Evolutionary conservation across 805 yeast genomes (phyloP).

Genomic region (Barnettozyma vustinii): DNA sequence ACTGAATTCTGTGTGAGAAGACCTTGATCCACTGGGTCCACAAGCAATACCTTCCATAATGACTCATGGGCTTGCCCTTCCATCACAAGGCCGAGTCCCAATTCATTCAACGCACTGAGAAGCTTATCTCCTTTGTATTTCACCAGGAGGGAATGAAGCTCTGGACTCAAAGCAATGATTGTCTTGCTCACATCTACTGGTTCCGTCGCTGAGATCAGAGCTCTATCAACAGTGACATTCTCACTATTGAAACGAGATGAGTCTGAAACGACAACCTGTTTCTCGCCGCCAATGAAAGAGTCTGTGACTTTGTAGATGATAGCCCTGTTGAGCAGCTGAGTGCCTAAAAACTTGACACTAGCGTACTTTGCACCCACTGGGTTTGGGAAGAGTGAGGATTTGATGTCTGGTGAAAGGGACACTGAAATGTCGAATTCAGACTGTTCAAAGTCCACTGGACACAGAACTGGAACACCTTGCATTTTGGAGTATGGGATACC

Average conservation of each 20-base stretch:
- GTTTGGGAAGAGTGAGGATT: not conserved
- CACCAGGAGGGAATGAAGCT: conserved; percentile 16
- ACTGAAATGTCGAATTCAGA: not conserved
- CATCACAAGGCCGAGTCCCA: conserved; percentile 14
- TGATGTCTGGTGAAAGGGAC: conserved; percentile 7
- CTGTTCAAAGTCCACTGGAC: conserved; percentile 3
- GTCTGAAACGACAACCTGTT: conserved; percentile 7
- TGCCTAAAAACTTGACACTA: conserved; percentile 18
- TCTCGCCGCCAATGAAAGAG: conserved; percentile 7
- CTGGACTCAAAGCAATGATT: conserved; percentile 20
- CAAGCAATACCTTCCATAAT: conserved; percentile 44
- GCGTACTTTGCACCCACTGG: conserved; percentile 4
- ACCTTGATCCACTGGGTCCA: conserved; percentile 79
- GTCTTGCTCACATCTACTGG: conserved; percentile 16
- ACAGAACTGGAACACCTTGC: not conserved
- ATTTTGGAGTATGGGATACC: not conserved
- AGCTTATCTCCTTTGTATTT: conserved; percentile 15
- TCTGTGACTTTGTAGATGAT: conserved; percentile 10
- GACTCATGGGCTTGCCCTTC: conserved; percentile 15
- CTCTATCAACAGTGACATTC: conserved; percentile 19
- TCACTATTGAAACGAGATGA: conserved; percentile 10
- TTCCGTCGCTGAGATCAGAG: conserved; percentile 10
- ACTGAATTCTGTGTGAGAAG: conserved; percentile 38
- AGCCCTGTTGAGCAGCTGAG: conserved; percentile 5
- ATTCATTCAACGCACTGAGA: conserved; percentile 7